Base-by-base conservation (phyloP, 495 filamentous ascomycete genomes). In the Haplographium delicatum region DNA sequence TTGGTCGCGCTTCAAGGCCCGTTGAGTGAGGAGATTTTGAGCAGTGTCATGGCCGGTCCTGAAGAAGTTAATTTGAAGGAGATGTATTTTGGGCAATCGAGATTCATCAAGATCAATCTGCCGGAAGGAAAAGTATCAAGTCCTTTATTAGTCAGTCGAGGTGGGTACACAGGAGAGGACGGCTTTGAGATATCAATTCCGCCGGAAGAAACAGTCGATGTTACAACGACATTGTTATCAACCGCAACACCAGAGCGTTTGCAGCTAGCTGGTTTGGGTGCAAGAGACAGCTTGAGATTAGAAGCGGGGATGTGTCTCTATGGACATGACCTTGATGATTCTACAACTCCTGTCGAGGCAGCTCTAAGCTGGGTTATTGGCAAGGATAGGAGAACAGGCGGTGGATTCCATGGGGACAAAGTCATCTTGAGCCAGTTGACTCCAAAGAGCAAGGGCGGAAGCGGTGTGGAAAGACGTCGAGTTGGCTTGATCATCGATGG, bases 241-340 rank as follows among this genome's bases (percentile, higher is more conserved):
- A 69, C 73, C 48, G 79, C 76, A 7, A 74, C 74, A 2, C 70
- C 72, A 15, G 81, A 86, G 37, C 72, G 73, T 49, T 67, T 95
- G 13, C 84, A 83, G 50, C 71, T 96, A 6, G 89, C 91, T 19
- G 93, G 93, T 10, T 75, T 98, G 1, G 93, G 89, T 3, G 89
- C 93, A 4, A 79, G 93, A 49, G 94, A 98, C 66, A 93, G 84
- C 57, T 78, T 98, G 52, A 81, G 93, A 15, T 80, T 98, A 7
- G 93, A 98, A 68, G 93, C 94, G 0, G 93, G 93, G 42, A 91
- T 98, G 91, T 97, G 89, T 68, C 79, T 97, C 20, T 97, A 97
- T 72, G 93, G 93, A n/a, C 89, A 96, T 65, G 93, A 98, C 68
- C 79, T 98, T 37, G 81, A 94, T 61, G 94, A 95, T 51, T 71